Conservation (phyloP, 164 flowering plant genomes). For the Annona cherimola region DNA sequence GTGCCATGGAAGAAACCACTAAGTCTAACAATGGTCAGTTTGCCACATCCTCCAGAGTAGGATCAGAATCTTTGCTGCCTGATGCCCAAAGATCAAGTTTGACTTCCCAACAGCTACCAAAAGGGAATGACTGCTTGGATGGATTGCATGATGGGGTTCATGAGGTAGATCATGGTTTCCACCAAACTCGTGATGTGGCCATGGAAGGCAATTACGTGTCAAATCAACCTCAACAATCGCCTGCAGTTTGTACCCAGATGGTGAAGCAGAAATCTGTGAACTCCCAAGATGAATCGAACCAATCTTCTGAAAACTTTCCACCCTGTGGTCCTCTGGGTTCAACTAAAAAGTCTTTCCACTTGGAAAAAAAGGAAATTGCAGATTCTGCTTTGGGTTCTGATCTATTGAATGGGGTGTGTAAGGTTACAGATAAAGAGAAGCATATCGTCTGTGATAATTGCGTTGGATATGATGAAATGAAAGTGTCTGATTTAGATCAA, state of each 20-base stretch:
- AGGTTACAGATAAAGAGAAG: conserved; percentile 6
- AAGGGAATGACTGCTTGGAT: background rate
- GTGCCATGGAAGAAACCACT: background rate
- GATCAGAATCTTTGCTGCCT: background rate
- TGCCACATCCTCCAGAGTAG: background rate
- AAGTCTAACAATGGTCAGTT: background rate
- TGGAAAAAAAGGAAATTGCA: background rate
- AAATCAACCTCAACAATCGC: conserved; percentile 3
- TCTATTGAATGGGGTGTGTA: conserved; percentile 1
- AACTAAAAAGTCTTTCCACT: conserved; percentile 7
- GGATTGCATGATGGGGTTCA: background rate
- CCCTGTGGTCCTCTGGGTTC: background rate
- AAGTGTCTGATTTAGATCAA: background rate
- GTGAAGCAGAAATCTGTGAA: conserved; percentile 12
- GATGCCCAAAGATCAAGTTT: background rate
- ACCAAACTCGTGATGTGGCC: background rate
- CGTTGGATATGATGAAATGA: conserved; percentile 15
- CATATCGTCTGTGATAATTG: conserved; percentile 14
- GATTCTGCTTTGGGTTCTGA: background rate
- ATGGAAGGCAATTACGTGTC: background rate
- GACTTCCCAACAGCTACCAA: background rate
- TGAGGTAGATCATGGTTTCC: background rate
- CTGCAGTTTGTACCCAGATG: conserved; percentile 3
- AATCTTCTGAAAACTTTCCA: background rate
- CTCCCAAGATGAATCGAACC: conserved; percentile 12